These are phyloP conservation scores for Pseudogymnoascus sp. DNA, from an alignment of 2,329 filamentous ascomycete species.

Conservation along the genomic window DNA sequence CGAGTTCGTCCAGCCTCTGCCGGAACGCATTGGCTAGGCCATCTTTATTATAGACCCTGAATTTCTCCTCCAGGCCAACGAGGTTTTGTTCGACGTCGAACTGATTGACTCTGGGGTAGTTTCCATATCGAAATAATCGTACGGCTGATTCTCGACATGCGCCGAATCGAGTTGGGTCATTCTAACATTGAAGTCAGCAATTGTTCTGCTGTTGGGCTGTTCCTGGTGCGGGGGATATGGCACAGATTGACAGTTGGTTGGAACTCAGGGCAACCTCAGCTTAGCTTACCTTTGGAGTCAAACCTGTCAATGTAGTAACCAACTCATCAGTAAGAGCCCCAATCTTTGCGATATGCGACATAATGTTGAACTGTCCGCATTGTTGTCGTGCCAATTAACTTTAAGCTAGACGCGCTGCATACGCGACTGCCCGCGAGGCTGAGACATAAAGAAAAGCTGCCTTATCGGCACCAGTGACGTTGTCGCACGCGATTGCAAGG, in stretches of 20 bases:
- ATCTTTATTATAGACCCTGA: slow-evolving; percentile 71
- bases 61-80: slow-evolving; percentile 74
- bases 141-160: slow-evolving; percentile 41
- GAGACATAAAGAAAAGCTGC: slow-evolving; percentile 3
- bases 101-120: slow-evolving; percentile 60
- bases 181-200: slow-evolving; percentile 20
- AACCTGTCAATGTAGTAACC: slow-evolving; percentile 52
- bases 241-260: neutral
- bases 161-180: slow-evolving; percentile 32
- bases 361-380: slow-evolving; percentile 28
- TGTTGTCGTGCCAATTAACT: slow-evolving; percentile 8
- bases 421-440: slow-evolving; percentile 1
- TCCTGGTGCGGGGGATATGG: neutral
- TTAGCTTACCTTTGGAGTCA: slow-evolving; percentile 40
- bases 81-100: slow-evolving; percentile 61
- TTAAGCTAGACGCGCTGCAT: slow-evolving; percentile 9
- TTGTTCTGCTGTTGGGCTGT: neutral
- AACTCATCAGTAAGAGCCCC: slow-evolving; percentile 61
- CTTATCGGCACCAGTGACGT: slow-evolving; percentile 7
- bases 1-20: slow-evolving; percentile 50
- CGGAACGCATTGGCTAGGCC: slow-evolving; percentile 63
- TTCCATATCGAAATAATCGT: slow-evolving; percentile 44
- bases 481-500: slow-evolving; percentile 6
- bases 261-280: neutral
- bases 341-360: slow-evolving; percentile 63